phyloP scores from a whole-genome alignment of 176 grass and related monocot species.

The Carex myosuroides region DNA sequence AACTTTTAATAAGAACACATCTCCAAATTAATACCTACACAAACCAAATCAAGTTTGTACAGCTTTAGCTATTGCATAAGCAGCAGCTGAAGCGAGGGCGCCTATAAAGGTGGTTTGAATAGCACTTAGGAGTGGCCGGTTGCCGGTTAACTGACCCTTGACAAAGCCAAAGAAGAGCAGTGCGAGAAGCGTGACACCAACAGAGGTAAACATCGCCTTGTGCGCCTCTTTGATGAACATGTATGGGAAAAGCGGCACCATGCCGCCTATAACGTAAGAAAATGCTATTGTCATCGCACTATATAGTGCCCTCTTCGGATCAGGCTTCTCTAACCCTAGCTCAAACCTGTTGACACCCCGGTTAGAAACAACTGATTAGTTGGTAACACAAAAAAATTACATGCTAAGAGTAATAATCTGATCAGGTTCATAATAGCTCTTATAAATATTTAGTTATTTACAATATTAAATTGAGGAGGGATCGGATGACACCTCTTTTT shows the following conservation, averaged over 20 bases:
- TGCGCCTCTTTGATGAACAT: constrained; percentile 41
- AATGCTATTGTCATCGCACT: constrained; percentile 75
- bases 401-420: not conserved
- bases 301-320: constrained; percentile 59
- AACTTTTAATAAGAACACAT: not conserved
- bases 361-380: not conserved
- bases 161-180: constrained; percentile 87
- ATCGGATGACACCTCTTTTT: too few relatives aligned
- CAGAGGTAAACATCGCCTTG: constrained; percentile 65
- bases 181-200: constrained; percentile 66
- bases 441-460: not conserved
- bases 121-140: constrained; percentile 56
- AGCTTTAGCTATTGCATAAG: constrained; percentile 64
- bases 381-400: too few relatives aligned
- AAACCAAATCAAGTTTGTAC: constrained; percentile 41
- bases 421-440: not conserved
- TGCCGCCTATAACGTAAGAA: constrained; percentile 56
- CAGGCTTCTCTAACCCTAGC: constrained; percentile 76
- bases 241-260: constrained; percentile 89
- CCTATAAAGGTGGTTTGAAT: constrained; percentile 73
- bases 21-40: not conserved
- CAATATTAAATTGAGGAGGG: not conserved
- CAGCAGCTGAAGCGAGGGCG: constrained; percentile 72
- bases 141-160: constrained; percentile 76
- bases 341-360: constrained; percentile 45